Percentiles rank a stretch among this genome's conserved stretches.
Conservation (phyloP, 371 early-diverging fungal genomes). For the Mortierella sp. region DNA sequence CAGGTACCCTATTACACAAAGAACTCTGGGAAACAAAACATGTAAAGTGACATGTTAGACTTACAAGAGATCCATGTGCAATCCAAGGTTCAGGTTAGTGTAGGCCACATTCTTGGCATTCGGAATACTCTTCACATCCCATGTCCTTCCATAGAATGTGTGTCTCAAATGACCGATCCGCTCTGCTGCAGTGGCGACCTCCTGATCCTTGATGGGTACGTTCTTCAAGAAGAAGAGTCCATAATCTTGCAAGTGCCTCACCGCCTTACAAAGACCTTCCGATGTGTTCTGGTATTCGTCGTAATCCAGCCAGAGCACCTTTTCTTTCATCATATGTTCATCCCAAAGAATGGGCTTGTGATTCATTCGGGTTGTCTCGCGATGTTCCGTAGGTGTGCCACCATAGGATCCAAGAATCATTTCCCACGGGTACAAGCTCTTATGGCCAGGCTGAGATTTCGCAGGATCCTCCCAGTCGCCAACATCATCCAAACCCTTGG, state of each 20-base stretch:
- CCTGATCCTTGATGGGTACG: conserved; percentile 70
- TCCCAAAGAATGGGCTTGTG: conserved; percentile 65
- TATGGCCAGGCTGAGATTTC: conserved; percentile 56
- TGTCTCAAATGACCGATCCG: conserved; percentile 81
- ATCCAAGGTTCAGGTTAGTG: conserved; percentile 82
- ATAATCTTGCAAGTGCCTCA: conserved; percentile 71
- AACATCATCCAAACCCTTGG: conserved; percentile 48
- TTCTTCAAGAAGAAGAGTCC: conserved; percentile 81
- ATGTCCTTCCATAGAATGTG: conserved; percentile 87
- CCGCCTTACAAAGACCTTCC: conserved; percentile 62
- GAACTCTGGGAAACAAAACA: not conserved
- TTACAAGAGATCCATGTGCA: conserved; percentile 94
- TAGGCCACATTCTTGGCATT: conserved; percentile 91
- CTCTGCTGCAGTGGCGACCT: conserved; percentile 69
- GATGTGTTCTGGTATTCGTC: conserved; percentile 72
- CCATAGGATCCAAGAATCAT: conserved; percentile 49
- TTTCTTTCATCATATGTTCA: conserved; percentile 51
- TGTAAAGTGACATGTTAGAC: conserved; percentile 17
- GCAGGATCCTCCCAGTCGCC: conserved; percentile 42
- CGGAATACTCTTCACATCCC: conserved; percentile 85
- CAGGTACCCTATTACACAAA: not conserved
- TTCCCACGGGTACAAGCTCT: conserved; percentile 57
- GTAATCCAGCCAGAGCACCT: conserved; percentile 68
- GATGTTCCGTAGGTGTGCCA: conserved; percentile 28
- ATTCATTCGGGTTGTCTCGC: conserved; percentile 32